Evolutionary conservation across 345 rosid genomes (phyloP).

Genomic region (Pugionium cornutum): DNA sequence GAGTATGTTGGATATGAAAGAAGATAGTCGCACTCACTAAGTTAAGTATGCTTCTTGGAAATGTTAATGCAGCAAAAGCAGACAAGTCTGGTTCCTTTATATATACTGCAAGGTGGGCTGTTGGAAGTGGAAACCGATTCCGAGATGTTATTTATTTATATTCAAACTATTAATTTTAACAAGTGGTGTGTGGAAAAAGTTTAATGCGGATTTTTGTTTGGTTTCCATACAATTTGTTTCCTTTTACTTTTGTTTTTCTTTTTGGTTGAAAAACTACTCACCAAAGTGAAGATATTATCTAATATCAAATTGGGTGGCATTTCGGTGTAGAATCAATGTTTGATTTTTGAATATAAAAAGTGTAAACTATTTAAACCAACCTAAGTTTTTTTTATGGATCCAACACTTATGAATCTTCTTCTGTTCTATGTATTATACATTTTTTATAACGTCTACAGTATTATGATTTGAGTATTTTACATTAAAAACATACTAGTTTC

Average conservation of each 20-base stretch:
- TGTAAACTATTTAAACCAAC: too few relatives aligned
- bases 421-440: not conserved
- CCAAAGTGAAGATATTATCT: not conserved
- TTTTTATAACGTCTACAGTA: not conserved
- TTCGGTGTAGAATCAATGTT: too few relatives aligned
- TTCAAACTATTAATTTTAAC: constrained; percentile 1
- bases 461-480: not conserved
- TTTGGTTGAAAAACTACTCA: constrained; percentile 5
- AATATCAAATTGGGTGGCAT: not conserved
- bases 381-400: too few relatives aligned
- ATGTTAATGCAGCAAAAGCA: constrained; percentile 44
- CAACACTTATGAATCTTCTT: not conserved
- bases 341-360: too few relatives aligned
- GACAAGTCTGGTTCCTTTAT: constrained; percentile 40
- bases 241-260: not conserved
- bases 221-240: not conserved
- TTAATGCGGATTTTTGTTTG: constrained; percentile 13
- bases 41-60: constrained; percentile 37
- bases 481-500: too few relatives aligned
- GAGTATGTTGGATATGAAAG: constrained; percentile 30
- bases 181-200: constrained; percentile 31
- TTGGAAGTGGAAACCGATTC: constrained; percentile 38
- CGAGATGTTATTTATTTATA: constrained; percentile 14
- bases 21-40: constrained; percentile 37
- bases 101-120: constrained; percentile 35